Base-by-base conservation (phyloP, 345 rosid genomes). In the Stellera chamaejasme region DNA sequence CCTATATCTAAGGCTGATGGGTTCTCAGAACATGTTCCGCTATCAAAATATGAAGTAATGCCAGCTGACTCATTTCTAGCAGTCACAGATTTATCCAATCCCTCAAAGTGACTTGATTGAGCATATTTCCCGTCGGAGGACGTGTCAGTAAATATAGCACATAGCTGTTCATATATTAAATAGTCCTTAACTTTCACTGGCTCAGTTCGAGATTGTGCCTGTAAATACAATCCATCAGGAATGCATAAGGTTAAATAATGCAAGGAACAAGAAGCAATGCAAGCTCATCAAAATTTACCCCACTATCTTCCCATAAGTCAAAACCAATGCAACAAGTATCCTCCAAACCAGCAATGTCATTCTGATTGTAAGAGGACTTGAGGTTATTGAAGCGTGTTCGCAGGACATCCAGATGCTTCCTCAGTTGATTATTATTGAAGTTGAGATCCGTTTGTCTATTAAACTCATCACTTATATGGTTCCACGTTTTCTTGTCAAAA, bases 21-120 rank as follows among this genome's bases (percentile, higher is more conserved):
- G 54, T 72, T 66, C 60, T 66, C 76, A 4, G 64, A 48, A 64
- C 44, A 49, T 11, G 54, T 43, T 65, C 61, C 70, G 44, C 60
- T 78, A 0, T 65, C 82, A 0, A 60, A 65, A 46, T 56, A 47
- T 11, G 74, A 63, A 65, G 45, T 43, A 25, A 69, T 44, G 43
- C 49, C 59, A 5, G 44, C 45, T 11, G 70, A 58, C 52, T 61
- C 74, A 45, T 69, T 75, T 50, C 69, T 65, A 32, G 39, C 39
- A 32, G 39, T 32, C 45, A 66, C 49, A 15, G 84, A 48, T 65
- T 79, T 80, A n/a, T 80, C 88, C 60, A 80, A 64, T 9, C 77
- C 88, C 61, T 84, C 88, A 59, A 84, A 90, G 68, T 87, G 90
- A 72, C 95, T 90, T 41, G 97, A 90, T 70, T 82, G 95, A 56